Percentiles rank a stretch among this genome's conserved stretches.
Conservation (phyloP, 768 basidiomycete species). For the Rhodotorula taiwanensis region DNA sequence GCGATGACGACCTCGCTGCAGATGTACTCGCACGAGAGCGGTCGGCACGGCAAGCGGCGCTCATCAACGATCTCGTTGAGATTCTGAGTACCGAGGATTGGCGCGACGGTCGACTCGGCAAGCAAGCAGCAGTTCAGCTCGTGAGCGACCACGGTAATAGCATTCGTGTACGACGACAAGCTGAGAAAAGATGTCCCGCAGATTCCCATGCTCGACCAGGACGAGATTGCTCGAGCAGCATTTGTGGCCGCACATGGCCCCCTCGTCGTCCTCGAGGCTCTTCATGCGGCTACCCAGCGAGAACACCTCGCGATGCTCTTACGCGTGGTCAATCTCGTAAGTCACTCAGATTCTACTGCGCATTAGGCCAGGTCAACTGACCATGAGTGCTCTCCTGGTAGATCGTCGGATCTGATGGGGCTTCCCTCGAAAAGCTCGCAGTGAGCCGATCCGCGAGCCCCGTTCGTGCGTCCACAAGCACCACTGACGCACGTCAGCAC, state of each 20-base stretch:
- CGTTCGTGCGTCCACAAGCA: too few species aligned
- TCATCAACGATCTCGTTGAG: conserved; percentile 78
- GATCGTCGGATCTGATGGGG: conserved; percentile 61
- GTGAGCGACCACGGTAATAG: conserved; percentile 53
- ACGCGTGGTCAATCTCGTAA: conserved; percentile 79
- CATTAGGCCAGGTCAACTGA: not conserved
- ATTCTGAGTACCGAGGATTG: conserved; percentile 57
- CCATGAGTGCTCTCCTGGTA: conserved; percentile 27
- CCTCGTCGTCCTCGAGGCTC: conserved; percentile 85
- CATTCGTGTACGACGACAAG: not conserved
- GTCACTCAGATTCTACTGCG: conserved; percentile 35
- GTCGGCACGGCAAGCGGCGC: conserved; percentile 72
- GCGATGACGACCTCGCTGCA: conserved; percentile 40
- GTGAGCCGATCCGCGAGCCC: too few species aligned
- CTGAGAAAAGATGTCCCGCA: conserved; percentile 41
- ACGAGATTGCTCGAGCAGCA: conserved; percentile 78
- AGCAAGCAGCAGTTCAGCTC: conserved; percentile 78
- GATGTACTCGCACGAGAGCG: conserved; percentile 88
- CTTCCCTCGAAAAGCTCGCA: conserved; percentile 89
- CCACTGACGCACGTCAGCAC: conserved; percentile 5
- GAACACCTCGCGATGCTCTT: conserved; percentile 79
- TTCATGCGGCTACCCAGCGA: conserved; percentile 77
- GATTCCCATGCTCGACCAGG: conserved; percentile 68
- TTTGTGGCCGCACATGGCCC: conserved; percentile 89
- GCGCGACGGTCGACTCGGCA: conserved; percentile 63